Evolutionary conservation across 768 basidiomycete species (phyloP).

Genomic region (Serendipita sp.): DNA sequence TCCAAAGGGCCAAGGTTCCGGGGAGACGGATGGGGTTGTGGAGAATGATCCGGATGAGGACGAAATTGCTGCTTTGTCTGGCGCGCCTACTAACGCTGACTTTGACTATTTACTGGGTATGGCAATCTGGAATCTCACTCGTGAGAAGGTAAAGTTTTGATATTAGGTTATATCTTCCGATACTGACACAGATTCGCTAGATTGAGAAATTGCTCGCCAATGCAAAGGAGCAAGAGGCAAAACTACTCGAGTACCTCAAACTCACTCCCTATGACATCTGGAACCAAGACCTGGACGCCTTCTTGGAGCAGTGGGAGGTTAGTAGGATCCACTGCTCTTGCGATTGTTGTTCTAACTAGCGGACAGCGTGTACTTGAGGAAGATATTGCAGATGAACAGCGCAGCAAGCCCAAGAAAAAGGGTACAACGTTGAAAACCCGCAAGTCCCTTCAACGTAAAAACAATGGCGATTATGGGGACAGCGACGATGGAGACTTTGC

Average conservation of each 20-base stretch:
- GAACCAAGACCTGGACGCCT: slow-evolving; percentile 75
- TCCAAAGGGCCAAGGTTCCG: slow-evolving; percentile 45
- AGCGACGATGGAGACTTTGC: slow-evolving; percentile 45
- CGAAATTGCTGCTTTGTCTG: slow-evolving; percentile 31
- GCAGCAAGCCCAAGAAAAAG: slow-evolving; percentile 42
- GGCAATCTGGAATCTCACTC: slow-evolving; percentile 90
- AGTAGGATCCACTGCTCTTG: slow-evolving; percentile 17
- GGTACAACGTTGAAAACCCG: slow-evolving; percentile 39
- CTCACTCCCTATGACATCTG: slow-evolving; percentile 72
- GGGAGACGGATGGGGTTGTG: slow-evolving; percentile 44
- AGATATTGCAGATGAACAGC: slow-evolving; percentile 29
- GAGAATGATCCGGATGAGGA: slow-evolving; percentile 39
- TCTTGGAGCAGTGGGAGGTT: slow-evolving; percentile 76
- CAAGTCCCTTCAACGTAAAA: slow-evolving; percentile 31
- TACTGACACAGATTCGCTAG: slow-evolving; percentile 24
- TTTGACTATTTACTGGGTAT: slow-evolving; percentile 91
- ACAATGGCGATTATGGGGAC: slow-evolving; percentile 23
- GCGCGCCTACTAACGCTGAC: slow-evolving; percentile 31
- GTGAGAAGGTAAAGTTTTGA: slow-evolving; percentile 50
- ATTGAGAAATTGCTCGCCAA: slow-evolving; percentile 73
- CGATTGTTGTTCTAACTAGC: slow-evolving; percentile 17
- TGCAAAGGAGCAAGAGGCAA: slow-evolving; percentile 65
- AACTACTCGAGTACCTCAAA: slow-evolving; percentile 62
- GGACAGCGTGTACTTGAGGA: slow-evolving; percentile 30
- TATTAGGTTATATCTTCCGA: not conserved